Evolutionary conservation across 2,329 filamentous ascomycete genomes (phyloP), one percentile per base, ranked within the genome.

Genomic region (Neofusicoccum kwambonambiense): DNA sequence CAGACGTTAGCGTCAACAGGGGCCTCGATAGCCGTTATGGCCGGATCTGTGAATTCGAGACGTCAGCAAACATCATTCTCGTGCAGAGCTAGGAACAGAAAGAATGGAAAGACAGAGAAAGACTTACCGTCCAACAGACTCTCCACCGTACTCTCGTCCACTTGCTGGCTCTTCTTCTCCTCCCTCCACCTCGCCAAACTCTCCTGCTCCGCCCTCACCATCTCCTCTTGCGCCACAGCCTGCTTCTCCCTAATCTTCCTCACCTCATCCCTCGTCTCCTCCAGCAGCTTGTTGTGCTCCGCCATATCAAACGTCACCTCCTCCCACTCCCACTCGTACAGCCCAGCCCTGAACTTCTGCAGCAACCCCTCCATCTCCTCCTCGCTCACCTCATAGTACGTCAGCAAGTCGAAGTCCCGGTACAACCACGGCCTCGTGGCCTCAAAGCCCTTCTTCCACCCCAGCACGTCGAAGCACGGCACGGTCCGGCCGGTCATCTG

Each of bases 361-460:
- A 86, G 75, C 54, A 83, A 68, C 9, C 73, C 68, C 64, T 85
- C 82, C 41, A 86, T 81, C 67, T 86, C 83, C 12, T 77, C 74
- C 67, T 86, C 82, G 39, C 69, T 78, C 13, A 87, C 84, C 64
- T 81, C 78, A 67, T 86, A 83, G 71, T 83, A 87, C 0, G 80
- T 83, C 19, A 87, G 76, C 49, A 85, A 78, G 67, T 87, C 85
- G 66, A 87, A 86, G 67, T 86, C 82, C 56, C 82, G 77, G 68
- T 86, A 87, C 1, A 87, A 76, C 81, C 84, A 86, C 0, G 85
- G 84, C 34, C 74, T 69, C 0, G 78, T 72, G 0, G 77, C 67
- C 2, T 72, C 76, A 68, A 85, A 87, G 1, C 81, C 81, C 0
- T 74, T 73, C 67, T 85, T 86, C 68, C 78, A 82, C 0, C 83